Evolutionary conservation across 352 stramenopile genomes (phyloP), one percentile per base, ranked within the genome.

Genomic region (Globisporangium echinulatum): DNA sequence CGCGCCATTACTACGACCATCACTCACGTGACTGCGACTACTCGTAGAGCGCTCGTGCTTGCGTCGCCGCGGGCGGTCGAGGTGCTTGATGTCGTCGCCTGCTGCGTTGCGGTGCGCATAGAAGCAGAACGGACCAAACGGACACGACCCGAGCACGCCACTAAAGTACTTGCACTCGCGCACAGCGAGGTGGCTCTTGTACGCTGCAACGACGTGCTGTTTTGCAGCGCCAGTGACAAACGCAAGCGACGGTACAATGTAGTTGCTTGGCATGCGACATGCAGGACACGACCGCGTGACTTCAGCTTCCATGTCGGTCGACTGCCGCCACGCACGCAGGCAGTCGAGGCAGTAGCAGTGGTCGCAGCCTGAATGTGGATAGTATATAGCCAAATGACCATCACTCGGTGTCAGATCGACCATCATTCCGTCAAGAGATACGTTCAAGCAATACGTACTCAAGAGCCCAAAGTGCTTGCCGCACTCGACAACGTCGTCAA

Each of bases 121-220:
- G 57, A 92, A 90, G 58, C 82, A 92, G 54, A 87, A 74, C 10
- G 68, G 73, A 2, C 82, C 82, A 56, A 90, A 92, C 17, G 78
- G 76, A 47, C 82, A 92, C 58, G 78, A 89, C 10, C 82, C 80
- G 7, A 87, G 71, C 15, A 68, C 56, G 5, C 82, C 82, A 40
- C 80, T 83, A 43, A 92, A 92, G 64, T 92, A 90, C 58, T 89
- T 90, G 77, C 82, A 92, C 66, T 88, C 79, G 14, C 82, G 79
- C 55, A 88, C 64, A 13, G 80, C 71, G 52, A 92, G 66, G 57
- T 92, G 82, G 15, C 67, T 78, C 64, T 92, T 92, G 70, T 92
- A 92, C 25, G 70, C 78, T 13, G 81, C 76, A 13, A 90, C 73
- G 9, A 79, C 72, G 40, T 74, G 66, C 33, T 56, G 46, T 49